phyloP scores from a whole-genome alignment of 305 asterid genomes.

The Euphrasia arctica region DNA sequence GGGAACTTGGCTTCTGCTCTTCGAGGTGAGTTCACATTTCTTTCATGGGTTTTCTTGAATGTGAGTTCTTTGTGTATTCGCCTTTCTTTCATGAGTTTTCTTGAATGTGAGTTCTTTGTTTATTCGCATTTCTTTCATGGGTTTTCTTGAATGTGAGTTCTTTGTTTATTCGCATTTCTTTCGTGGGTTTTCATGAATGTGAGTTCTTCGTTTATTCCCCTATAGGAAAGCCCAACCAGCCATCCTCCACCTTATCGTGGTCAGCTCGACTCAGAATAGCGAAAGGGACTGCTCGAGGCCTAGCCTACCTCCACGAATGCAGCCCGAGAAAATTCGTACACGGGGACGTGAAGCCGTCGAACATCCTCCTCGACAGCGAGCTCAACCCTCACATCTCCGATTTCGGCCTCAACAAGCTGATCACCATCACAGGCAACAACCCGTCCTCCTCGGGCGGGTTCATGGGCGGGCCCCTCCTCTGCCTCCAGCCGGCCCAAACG shows the following conservation, averaged over 20 bases:
- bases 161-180: no score
- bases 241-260: constrained; percentile 69
- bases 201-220: background rate
- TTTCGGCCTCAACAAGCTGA: constrained; percentile 82
- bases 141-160: no score
- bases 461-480: constrained; percentile 85
- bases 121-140: no score
- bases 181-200: no score
- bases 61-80: background rate
- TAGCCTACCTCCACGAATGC: constrained; percentile 94
- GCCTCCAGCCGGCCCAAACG: constrained; percentile 51
- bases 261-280: constrained; percentile 60
- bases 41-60: background rate
- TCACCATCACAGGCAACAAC: constrained; percentile 85
- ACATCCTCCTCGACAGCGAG: constrained; percentile 84
- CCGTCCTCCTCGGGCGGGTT: constrained; percentile 92
- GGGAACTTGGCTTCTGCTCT: constrained; percentile 93
- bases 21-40: constrained; percentile 50
- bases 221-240: constrained; percentile 68
- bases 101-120: no score
- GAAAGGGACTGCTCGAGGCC: constrained; percentile 74
- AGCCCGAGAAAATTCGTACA: constrained; percentile 93
- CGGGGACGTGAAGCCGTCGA: constrained; percentile 86
- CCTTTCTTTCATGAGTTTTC: background rate
- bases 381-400: constrained; percentile 71